Conservation (phyloP, 2,329 filamentous ascomycete genomes). For the Aspergillus quadricinctus region DNA sequence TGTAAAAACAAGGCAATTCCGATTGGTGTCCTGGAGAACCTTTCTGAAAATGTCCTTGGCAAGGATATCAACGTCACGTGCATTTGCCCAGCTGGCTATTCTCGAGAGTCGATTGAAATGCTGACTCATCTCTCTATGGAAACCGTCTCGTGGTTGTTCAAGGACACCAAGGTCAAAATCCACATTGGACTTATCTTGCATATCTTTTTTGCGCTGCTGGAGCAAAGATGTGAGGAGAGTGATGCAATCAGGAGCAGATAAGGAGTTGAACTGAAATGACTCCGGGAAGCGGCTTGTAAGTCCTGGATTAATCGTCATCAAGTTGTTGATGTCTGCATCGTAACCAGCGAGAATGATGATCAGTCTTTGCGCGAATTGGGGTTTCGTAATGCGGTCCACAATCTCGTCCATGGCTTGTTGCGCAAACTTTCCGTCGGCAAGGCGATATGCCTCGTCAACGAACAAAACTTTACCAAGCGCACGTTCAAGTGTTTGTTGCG, state of each 20-base stretch:
- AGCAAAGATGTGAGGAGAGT: constrained; percentile 40
- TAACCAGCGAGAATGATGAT: constrained; percentile 69
- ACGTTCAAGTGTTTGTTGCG: constrained; percentile 55
- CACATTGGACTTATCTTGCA: constrained; percentile 7
- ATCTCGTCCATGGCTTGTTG: constrained; percentile 53
- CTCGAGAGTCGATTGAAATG: constrained; percentile 40
- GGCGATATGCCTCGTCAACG: constrained; percentile 68
- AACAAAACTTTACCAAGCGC: constrained; percentile 64
- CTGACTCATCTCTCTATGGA: constrained; percentile 11
- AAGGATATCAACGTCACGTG: constrained; percentile 57
- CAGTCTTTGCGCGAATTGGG: constrained; percentile 55
- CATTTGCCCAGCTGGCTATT: constrained; percentile 58
- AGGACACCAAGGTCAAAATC: constrained; percentile 27
- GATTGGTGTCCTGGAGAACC: constrained; percentile 10
- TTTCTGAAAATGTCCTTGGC: constrained; percentile 48
- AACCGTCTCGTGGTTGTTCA: constrained; percentile 12
- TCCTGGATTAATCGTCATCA: constrained; percentile 60
- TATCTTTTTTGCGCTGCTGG: constrained; percentile 20
- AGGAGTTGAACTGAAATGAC: constrained; percentile 51
- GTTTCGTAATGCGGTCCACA: constrained; percentile 52
- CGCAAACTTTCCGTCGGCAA: constrained; percentile 55
- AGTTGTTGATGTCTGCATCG: constrained; percentile 59
- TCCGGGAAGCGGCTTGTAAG: constrained; percentile 64
- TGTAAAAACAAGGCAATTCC: constrained; percentile 1
- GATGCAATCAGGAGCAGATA: constrained; percentile 45